These are phyloP conservation scores for Cordyceps militaris DNA, from an alignment of 2,329 filamentous ascomycete genomes.

Conservation along the genomic window DNA sequence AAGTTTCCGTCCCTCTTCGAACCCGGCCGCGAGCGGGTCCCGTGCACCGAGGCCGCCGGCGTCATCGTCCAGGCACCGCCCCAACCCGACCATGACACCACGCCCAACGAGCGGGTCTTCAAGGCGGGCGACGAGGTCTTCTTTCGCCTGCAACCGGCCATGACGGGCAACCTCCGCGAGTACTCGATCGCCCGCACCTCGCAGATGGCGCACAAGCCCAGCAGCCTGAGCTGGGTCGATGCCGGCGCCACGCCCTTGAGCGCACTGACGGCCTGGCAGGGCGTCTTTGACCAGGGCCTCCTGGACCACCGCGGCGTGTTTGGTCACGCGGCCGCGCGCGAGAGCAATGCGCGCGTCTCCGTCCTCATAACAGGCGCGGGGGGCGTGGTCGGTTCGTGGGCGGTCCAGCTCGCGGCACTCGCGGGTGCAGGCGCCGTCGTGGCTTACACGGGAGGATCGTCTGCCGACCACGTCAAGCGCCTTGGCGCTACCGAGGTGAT, in stretches of 20 bases:
- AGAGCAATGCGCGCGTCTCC: conserved; percentile 22
- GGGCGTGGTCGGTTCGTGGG: conserved; percentile 34
- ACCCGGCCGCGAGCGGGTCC: conserved; percentile 22
- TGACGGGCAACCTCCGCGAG: conserved; percentile 25
- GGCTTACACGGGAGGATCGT: conserved; percentile 25
- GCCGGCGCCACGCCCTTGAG: conserved; percentile 29
- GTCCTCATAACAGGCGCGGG: conserved; percentile 34
- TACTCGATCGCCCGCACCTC: conserved; percentile 24
- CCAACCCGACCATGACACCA: neutral
- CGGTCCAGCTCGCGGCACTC: conserved; percentile 30
- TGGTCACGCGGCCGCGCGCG: conserved; percentile 21
- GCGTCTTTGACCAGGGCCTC: conserved; percentile 28
- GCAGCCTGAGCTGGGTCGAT: conserved; percentile 12
- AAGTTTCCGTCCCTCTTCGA: conserved; percentile 19
- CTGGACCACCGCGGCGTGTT: conserved; percentile 23
- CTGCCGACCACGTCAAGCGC: conserved; percentile 22
- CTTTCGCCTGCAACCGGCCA: conserved; percentile 22
- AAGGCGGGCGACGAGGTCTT: conserved; percentile 29
- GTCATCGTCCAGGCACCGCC: conserved; percentile 27
- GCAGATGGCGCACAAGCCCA: conserved; percentile 25
- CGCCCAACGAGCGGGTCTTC: conserved; percentile 20
- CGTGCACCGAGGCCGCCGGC: conserved; percentile 33
- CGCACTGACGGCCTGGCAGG: conserved; percentile 32
- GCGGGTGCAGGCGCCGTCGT: conserved; percentile 30
- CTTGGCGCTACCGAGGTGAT: conserved; percentile 32